Conservation (phyloP, 2,329 filamentous ascomycete species). For the Boeremia exigua region DNA sequence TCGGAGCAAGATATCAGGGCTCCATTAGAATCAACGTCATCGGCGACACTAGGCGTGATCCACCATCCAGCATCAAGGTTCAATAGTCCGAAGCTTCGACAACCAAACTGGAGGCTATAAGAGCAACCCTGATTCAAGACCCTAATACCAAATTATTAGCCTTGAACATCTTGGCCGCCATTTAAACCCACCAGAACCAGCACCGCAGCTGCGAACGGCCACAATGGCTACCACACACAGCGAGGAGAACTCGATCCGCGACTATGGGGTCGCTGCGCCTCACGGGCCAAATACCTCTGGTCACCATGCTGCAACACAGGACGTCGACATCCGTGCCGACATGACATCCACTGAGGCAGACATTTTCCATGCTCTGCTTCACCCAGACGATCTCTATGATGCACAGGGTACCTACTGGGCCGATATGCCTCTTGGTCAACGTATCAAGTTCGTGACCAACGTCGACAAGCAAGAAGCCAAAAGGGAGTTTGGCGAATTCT, state of each 20-base stretch:
- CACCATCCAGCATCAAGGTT: slow-evolving; percentile 2
- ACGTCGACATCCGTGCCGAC: slow-evolving; percentile 45
- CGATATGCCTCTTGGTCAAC: slow-evolving; percentile 74
- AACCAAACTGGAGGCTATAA: slow-evolving; percentile 8
- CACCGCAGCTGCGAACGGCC: slow-evolving; percentile 2
- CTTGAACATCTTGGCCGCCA: not conserved
- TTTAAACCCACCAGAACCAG: not conserved
- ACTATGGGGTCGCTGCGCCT: slow-evolving; percentile 56
- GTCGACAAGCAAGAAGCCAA: slow-evolving; percentile 74
- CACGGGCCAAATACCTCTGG: slow-evolving; percentile 56
- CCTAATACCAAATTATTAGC: not conserved
- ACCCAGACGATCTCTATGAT: slow-evolving; percentile 88
- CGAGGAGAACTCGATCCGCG: slow-evolving; percentile 44
- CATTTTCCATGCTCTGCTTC: slow-evolving; percentile 79
- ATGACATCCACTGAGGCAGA: slow-evolving; percentile 66
- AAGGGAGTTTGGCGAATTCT: slow-evolving; percentile 70
- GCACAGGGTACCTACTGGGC: slow-evolving; percentile 90
- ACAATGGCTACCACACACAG: slow-evolving; percentile 36
- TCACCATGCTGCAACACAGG: slow-evolving; percentile 52
- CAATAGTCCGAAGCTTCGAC: slow-evolving; percentile 3
- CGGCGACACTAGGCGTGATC: slow-evolving; percentile 14
- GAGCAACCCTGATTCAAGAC: not conserved
- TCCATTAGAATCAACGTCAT: slow-evolving; percentile 13
- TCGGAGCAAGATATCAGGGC: not conserved
- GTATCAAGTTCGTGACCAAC: slow-evolving; percentile 75